Percentiles rank a stretch among this genome's conserved stretches.
Conservation (phyloP, 257 asterid genomes). For the Voacanga thouarsii region DNA sequence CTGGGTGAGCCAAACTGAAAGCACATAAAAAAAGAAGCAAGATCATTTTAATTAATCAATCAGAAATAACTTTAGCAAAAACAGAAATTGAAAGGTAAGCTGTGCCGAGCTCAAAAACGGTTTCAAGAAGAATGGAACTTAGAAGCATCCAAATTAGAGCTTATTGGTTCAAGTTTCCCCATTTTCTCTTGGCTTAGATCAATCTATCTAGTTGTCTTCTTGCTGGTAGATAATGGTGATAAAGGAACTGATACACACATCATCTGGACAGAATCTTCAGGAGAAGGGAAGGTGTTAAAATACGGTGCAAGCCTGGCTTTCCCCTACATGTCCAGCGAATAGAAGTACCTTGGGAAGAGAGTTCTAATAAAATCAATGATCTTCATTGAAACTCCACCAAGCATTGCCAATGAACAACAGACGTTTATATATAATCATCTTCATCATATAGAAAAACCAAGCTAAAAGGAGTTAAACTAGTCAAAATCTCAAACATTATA, state of each 20-base stretch:
- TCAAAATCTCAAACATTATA: neutral
- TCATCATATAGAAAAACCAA: neutral
- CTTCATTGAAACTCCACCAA: neutral
- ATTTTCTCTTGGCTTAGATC: neutral
- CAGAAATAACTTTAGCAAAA: neutral
- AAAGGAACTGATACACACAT: neutral
- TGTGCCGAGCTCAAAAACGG: no score
- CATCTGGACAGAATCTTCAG: neutral
- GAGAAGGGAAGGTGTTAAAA: neutral
- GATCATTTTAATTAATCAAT: neutral
- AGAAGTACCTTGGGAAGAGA: neutral
- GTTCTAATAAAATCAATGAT: neutral
- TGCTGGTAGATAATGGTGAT: neutral
- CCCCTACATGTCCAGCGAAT: neutral
- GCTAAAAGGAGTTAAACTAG: neutral
- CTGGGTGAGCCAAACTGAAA: constrained; percentile 66
- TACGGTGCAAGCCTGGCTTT: neutral
- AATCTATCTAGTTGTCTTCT: neutral
- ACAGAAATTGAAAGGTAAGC: neutral
- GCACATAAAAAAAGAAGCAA: neutral
- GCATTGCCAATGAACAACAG: neutral
- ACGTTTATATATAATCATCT: neutral
- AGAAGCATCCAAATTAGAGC: neutral
- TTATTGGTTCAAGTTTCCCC: neutral
- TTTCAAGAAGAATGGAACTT: neutral